A percentile compares a stretch with the other conserved stretches of the same genome.
phyloP scores from a whole-genome alignment of 257 asterid genomes.

The Solanum tarapatanum region DNA sequence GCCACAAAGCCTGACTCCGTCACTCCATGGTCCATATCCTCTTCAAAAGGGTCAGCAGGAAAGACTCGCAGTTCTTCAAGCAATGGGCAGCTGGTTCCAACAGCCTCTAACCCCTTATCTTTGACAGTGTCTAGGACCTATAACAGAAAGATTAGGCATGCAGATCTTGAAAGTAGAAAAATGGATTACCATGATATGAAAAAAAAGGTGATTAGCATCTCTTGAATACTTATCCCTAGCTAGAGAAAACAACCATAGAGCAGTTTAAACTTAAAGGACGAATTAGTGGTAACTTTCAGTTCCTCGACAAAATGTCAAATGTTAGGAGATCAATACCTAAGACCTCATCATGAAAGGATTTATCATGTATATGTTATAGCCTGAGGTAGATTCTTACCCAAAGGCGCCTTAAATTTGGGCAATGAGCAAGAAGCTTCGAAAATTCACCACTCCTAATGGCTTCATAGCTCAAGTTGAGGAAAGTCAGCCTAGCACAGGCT shows the following conservation, averaged over 20 bases:
- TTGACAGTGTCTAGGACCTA: slow-evolving; percentile 67
- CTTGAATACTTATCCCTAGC: not conserved
- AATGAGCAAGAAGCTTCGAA: slow-evolving; percentile 43
- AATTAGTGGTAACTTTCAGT: not conserved
- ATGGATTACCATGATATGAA: not conserved
- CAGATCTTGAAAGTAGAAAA: not conserved
- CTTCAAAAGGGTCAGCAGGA: slow-evolving; percentile 56
- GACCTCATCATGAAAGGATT: not conserved
- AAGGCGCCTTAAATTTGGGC: slow-evolving; percentile 67
- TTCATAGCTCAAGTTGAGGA: slow-evolving; percentile 55
- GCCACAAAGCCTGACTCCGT: slow-evolving; percentile 68
- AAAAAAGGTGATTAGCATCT: not conserved
- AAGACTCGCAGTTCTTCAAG: slow-evolving; percentile 80
- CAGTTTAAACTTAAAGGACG: not conserved
- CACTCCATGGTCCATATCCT: slow-evolving; percentile 50
- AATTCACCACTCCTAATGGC: slow-evolving; percentile 53
- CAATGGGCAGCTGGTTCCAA: slow-evolving; percentile 61
- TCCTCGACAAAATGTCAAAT: not conserved
- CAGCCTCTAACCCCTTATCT: slow-evolving; percentile 81
- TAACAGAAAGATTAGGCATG: slow-evolving; percentile 6
- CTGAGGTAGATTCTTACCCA: slow-evolving; percentile 48
- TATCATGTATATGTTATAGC: not conserved
- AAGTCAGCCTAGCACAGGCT: slow-evolving; percentile 54
- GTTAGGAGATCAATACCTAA: not conserved
- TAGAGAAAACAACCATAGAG: not conserved